Evolutionary conservation across 164 flowering plant species (phyloP).

Genomic region (Sextonia rubra): DNA sequence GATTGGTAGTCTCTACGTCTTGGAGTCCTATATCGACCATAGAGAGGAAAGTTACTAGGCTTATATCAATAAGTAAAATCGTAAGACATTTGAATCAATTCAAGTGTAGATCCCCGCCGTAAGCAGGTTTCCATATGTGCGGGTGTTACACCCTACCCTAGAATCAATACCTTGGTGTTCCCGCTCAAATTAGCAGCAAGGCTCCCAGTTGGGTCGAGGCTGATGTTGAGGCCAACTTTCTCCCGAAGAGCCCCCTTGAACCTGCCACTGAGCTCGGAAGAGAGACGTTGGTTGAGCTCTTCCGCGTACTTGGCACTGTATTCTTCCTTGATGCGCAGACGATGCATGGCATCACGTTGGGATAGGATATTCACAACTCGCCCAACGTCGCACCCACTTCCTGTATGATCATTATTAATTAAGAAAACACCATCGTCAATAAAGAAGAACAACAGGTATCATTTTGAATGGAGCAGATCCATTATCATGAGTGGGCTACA

Average conservation of each 20-base stretch:
- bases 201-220: not conserved
- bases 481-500: no score
- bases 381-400: not conserved
- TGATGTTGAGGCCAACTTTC: not conserved
- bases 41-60: no score
- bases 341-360: not conserved
- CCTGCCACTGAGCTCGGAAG: not conserved
- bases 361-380: not conserved
- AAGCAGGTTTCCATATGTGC: no score
- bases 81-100: no score
- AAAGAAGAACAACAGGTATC: no score
- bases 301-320: not conserved
- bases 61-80: no score
- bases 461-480: no score
- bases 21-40: no score
- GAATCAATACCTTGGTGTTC: not conserved
- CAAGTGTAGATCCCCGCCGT: no score
- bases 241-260: not conserved
- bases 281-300: not conserved
- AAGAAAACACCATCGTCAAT: no score
- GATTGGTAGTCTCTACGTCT: no score
- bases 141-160: no score
- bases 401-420: not conserved
- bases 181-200: not conserved
- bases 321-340: not conserved